Percentiles rank a stretch among this genome's conserved stretches.
Evolutionary conservation across 2,329 filamentous ascomycete species (phyloP).

Genomic region (Dryadomyces quercivorus): DNA sequence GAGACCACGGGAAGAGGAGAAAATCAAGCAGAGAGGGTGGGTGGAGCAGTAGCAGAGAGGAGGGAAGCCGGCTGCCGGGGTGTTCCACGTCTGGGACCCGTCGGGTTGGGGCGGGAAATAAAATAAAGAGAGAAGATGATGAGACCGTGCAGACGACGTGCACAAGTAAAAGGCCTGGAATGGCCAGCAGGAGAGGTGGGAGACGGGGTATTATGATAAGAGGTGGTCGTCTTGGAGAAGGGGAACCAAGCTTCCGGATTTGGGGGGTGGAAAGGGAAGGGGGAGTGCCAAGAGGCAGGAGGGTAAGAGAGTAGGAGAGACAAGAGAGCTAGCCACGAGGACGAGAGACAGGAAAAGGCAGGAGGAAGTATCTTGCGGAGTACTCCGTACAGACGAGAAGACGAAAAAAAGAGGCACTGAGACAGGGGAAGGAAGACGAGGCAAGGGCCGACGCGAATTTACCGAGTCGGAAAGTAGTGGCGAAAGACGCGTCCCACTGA

Average conservation of each 20-base stretch:
- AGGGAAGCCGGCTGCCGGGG: not conserved
- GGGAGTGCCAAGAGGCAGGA: not conserved
- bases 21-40: not conserved
- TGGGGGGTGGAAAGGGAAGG: not conserved
- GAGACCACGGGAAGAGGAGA: not conserved
- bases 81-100: not conserved
- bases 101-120: not conserved
- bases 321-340: not conserved
- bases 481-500: not conserved
- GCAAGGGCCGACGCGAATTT: conserved; percentile 3
- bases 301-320: not conserved
- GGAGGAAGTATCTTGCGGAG: not conserved
- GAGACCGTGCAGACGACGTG: not conserved
- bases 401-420: not conserved
- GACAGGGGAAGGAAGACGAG: not conserved
- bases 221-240: too few species aligned
- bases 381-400: not conserved
- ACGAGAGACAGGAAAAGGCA: not conserved
- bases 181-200: too few species aligned
- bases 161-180: not conserved
- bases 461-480: not conserved
- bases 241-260: too few species aligned
- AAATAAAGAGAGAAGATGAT: not conserved
- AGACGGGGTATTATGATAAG: not conserved
- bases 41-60: not conserved